Base-by-base conservation (phyloP, 75 land plant genomes). In the Chamaecyparis obtusa region DNA sequence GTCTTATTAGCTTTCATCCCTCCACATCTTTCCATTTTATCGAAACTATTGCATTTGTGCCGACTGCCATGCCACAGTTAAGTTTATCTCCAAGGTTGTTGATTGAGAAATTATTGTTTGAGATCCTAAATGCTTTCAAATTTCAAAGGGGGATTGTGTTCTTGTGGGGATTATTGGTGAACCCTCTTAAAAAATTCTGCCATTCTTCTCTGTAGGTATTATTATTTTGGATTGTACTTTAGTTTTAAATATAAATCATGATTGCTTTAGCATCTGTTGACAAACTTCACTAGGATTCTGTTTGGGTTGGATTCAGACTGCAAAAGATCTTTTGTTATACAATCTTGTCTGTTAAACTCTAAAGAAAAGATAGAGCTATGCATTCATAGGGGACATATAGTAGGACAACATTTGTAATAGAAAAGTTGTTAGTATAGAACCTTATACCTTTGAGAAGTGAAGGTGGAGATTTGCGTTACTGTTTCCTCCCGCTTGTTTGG, bases 101-200 rank as follows among this genome's bases (percentile, higher is more conserved):
- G 69, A 27, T 36, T 49, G 86, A 48, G 76, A 89, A 56, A 83
- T 89, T 79, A 55, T 84, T 56, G 89, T 89, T 55, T 49, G 90
- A 57, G 90, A 89, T 56, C 36, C 84, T 41, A 54, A 37, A n/a
- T 49, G 90, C n/a, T 82, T 88, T n/a, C 90, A 89, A 82, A 88
- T 48, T 89, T 89, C 51, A 79, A 89, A 36, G 51, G 83, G 36
- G 90, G 90, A 79, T 14, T 86, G 54, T 89, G 90, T 79, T 89
- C 90, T 51, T 89, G 90, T 89, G 90, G 81, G 41, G 81, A 78
- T 78, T 78, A 78, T 78, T 78, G 81, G 81, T 78, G 81, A 41
- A 37, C 24, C 27, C 2, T 1, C 3, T 3, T 78, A 9, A 21
- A 41, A 78, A 9, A 78, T 1, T 24, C 0, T 6, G 9, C n/a